Base-by-base conservation (phyloP, 495 filamentous ascomycete species). In the Thozetella sp. region DNA sequence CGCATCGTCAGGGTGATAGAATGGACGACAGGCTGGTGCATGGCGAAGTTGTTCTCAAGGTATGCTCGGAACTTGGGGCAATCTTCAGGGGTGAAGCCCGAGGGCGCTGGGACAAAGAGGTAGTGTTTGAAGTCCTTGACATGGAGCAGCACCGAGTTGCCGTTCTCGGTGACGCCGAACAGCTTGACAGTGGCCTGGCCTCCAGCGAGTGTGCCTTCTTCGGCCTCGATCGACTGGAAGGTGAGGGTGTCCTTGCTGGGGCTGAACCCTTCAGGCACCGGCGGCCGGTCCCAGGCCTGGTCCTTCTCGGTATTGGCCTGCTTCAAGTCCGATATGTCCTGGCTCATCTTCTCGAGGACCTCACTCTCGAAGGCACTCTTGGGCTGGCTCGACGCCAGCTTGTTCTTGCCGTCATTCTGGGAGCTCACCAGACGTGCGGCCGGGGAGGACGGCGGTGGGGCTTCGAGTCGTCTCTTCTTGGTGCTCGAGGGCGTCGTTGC, bases 101-200 rank as follows among this genome's bases (percentile, higher is more conserved):
- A 78, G 0, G 95, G 95, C 1, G 95, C 95, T 10, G 92, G 88
- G 51, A 98, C 87, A 66, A 97, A 99, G 53, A 99, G 85, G 66
- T 99, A 99, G 72, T 98, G 95, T 59, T 91, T 86, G 73, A 99
- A 99, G 69, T 91, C 92, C 4, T 90, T 97, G 57, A 99, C 93
- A 72, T 99, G 93, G 19, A 99, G 81, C 59, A 98, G 80, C 10
- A 97, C 94, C 1, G 95, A 98, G 75, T 99, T 91, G 60, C 95
- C 95, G 46, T 82, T 75, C 79, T 95, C 91, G n/a, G 94, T 97
- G n/a, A 97, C 92, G 65, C 95, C 95, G 72, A 97, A 99, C 15
- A 99, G 83, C 73, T 92, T 92, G 59, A 98, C 82, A 0, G 90
- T 85, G 1, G 90, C 78, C 66, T 83, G 87, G 19, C 90, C 91